Conservation (phyloP, 352 stramenopile species). For the Phytophthora rubi region DNA sequence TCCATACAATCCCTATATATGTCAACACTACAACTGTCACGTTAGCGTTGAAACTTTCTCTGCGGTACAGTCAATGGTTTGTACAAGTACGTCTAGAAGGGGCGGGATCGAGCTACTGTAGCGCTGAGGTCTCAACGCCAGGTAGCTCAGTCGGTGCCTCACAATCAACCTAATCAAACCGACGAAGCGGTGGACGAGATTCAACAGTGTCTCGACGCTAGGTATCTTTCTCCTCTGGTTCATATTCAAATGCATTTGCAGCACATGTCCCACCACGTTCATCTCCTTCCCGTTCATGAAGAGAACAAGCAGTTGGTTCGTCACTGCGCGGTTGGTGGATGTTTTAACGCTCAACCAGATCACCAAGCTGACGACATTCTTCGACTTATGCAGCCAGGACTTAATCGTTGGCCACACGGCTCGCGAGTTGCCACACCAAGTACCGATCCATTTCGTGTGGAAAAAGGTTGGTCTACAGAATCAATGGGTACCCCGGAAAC, state of each 20-base stretch:
- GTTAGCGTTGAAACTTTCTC: constrained; percentile 62
- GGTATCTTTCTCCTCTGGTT: constrained; percentile 14
- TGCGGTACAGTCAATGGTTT: constrained; percentile 43
- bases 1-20: constrained; percentile 64
- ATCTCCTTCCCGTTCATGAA: constrained; percentile 2
- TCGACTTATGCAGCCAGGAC: not conserved
- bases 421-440: constrained; percentile 2
- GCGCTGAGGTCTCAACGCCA: not conserved
- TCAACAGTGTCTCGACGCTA: constrained; percentile 1
- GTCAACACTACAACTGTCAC: constrained; percentile 56
- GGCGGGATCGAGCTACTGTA: constrained; percentile 35
- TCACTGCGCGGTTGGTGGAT: not conserved
- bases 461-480: not conserved
- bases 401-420: not conserved
- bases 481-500: not conserved
- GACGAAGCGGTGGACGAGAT: not conserved
- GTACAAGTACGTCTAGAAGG: constrained; percentile 70
- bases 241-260: constrained; percentile 12
- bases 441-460: constrained; percentile 13
- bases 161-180: no score
- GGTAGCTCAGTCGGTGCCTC: not conserved
- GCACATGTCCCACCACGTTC: not conserved
- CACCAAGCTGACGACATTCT: not conserved
- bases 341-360: not conserved
- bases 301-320: not conserved